These are phyloP conservation scores for Neofusicoccum cordaticola DNA, from an alignment of 2,329 filamentous ascomycete genomes.

Conservation along the genomic window DNA sequence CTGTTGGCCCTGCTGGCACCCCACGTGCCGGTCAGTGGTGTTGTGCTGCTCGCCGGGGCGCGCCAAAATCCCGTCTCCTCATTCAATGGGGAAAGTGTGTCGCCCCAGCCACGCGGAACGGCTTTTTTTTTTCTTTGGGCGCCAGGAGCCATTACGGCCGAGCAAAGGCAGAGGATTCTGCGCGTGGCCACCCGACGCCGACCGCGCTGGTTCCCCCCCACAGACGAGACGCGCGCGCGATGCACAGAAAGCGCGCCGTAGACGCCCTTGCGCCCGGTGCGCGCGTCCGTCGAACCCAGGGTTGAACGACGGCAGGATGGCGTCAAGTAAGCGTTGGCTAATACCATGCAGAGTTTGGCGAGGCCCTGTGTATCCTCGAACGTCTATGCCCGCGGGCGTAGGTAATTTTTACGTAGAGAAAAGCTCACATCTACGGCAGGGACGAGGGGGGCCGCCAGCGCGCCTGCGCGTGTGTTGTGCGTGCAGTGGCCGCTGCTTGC, in stretches of 20 bases:
- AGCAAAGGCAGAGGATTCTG: neutral
- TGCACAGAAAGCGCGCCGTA: neutral
- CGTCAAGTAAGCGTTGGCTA: neutral
- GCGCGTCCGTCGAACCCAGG: neutral
- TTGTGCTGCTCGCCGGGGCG: neutral
- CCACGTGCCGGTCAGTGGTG: neutral
- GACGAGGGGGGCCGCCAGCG: too few relatives aligned
- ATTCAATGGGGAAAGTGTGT: neutral
- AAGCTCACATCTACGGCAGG: neutral
- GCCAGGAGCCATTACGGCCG: neutral
- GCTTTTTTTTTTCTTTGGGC: too few relatives aligned
- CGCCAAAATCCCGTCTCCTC: too few relatives aligned
- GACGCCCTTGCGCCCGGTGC: neutral
- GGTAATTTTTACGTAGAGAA: conserved; percentile 16
- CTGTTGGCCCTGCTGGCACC: neutral
- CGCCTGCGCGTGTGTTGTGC: neutral
- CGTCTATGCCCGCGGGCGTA: conserved; percentile 15
- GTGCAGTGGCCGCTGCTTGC: neutral
- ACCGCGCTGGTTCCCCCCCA: too few relatives aligned
- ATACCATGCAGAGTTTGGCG: conserved; percentile 1
- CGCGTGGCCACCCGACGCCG: neutral
- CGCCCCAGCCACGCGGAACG: neutral
- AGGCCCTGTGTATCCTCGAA: conserved; percentile 8
- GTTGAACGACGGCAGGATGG: neutral
- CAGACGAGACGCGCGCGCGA: too few relatives aligned